These are phyloP conservation scores for Mrakia blollopis DNA, from an alignment of 768 basidiomycete genomes.

Conservation along the genomic window DNA sequence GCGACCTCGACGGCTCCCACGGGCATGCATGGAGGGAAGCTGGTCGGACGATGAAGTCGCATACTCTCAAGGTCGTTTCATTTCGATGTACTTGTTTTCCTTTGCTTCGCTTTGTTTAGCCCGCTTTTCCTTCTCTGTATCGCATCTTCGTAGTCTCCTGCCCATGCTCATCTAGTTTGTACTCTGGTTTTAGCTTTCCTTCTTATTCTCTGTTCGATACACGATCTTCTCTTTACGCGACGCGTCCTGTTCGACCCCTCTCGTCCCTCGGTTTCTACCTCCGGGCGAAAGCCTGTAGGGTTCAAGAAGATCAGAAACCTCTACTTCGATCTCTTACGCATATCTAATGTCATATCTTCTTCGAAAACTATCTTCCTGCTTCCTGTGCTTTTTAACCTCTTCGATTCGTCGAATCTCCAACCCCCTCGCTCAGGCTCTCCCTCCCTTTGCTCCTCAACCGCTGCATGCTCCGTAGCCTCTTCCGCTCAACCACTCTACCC, in stretches of 20 bases:
- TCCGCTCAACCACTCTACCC: not conserved
- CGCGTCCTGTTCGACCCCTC: no score
- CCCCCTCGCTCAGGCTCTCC: not conserved
- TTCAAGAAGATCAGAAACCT: no score
- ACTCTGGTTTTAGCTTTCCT: not conserved
- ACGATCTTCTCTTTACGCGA: no score
- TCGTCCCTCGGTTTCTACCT: no score
- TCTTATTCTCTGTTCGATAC: not conserved
- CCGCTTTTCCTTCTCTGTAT: not conserved
- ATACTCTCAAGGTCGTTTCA: not conserved
- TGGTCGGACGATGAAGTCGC: not conserved
- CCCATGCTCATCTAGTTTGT: not conserved
- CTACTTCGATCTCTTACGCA: no score
- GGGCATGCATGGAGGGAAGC: no score
- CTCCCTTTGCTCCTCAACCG: not conserved
- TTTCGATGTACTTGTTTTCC: not conserved
- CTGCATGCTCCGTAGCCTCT: conserved; percentile 16
- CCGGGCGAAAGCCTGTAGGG: no score
- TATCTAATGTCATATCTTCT: no score
- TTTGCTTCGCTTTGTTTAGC: not conserved
- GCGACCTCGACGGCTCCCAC: not conserved
- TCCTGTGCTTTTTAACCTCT: not conserved
- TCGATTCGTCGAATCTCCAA: not conserved
- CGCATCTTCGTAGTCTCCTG: not conserved
- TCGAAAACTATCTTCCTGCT: not conserved